Conservation (phyloP, 192 early-diverging fungal genomes). For the Rhizophagus clarus region DNA sequence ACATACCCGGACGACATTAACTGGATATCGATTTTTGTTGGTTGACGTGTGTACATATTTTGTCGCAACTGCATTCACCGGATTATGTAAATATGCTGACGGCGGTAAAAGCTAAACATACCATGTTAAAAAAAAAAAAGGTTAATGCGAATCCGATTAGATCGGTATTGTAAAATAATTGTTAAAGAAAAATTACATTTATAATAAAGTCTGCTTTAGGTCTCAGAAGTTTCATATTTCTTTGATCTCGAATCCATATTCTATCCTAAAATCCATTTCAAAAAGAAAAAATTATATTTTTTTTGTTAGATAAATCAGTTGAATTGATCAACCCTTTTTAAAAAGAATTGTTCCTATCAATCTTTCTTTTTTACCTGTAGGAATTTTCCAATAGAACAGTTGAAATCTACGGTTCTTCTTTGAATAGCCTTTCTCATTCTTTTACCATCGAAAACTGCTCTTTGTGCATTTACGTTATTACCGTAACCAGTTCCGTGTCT, state of each 20-base stretch:
- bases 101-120: conserved; percentile 64
- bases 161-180: conserved; percentile 14
- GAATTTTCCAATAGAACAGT: conserved; percentile 76
- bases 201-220: conserved; percentile 76
- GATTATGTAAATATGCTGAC: conserved; percentile 66
- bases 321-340: background rate
- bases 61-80: conserved; percentile 73
- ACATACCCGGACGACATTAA: conserved; percentile 85
- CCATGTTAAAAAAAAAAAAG: background rate
- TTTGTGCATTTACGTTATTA: conserved; percentile 27
- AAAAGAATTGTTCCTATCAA: conserved; percentile 33
- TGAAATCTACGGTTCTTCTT: conserved; percentile 93
- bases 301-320: background rate
- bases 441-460: conserved; percentile 64
- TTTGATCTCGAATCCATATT: conserved; percentile 52
- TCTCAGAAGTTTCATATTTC: conserved; percentile 59
- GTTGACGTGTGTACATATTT: conserved; percentile 90
- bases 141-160: background rate
- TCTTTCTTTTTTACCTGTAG: conserved; percentile 57
- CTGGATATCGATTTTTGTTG: conserved; percentile 90
- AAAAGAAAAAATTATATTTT: background rate
- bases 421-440: conserved; percentile 88
- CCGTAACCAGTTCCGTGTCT: background rate
- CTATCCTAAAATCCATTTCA: conserved; percentile 45
- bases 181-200: conserved; percentile 55